Conservation (phyloP, 23 red algal genomes). For the Pyropia haitanensis region DNA sequence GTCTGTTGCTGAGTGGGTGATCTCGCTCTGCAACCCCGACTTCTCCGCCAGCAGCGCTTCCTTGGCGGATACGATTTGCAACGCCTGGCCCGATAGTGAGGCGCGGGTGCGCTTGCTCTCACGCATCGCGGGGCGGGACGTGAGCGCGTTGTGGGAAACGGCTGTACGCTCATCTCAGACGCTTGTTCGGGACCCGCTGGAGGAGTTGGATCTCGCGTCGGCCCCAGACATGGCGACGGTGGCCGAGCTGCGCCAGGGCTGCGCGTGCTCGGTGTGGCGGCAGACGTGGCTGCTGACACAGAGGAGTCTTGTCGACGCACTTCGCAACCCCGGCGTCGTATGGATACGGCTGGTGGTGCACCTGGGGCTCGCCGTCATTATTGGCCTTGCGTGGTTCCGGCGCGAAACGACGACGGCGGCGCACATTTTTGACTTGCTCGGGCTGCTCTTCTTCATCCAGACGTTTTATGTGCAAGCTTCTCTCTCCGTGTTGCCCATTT, state of each 20-base stretch:
- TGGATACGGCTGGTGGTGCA: slow-evolving; percentile 84
- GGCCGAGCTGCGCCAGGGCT: slow-evolving; percentile 9
- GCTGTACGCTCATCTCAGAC: not conserved
- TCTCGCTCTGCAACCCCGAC: slow-evolving; percentile 69
- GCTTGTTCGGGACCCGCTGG: slow-evolving; percentile 12
- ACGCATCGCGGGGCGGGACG: too few species aligned
- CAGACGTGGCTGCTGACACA: slow-evolving; percentile 45
- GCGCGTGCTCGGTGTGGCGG: slow-evolving; percentile 5
- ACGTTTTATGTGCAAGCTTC: slow-evolving; percentile 82
- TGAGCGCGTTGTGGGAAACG: too few species aligned
- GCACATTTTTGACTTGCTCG: slow-evolving; percentile 37
- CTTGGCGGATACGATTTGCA: slow-evolving; percentile 10
- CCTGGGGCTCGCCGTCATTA: slow-evolving; percentile 52
- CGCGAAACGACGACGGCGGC: slow-evolving; percentile 15
- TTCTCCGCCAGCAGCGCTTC: slow-evolving; percentile 26
- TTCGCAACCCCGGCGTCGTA: slow-evolving; percentile 76
- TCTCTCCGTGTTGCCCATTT: slow-evolving; percentile 59
- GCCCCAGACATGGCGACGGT: not conserved
- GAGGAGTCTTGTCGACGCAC: slow-evolving; percentile 45
- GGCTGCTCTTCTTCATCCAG: slow-evolving; percentile 55
- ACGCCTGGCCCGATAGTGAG: slow-evolving; percentile 28
- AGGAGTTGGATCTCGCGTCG: slow-evolving; percentile 12
- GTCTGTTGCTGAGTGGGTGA: slow-evolving; percentile 57
- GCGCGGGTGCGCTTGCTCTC: slow-evolving; percentile 7
- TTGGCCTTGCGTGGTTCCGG: slow-evolving; percentile 79